Base-by-base conservation (phyloP, 2,329 filamentous ascomycete genomes). In the Ambrosiella beaveri region DNA sequence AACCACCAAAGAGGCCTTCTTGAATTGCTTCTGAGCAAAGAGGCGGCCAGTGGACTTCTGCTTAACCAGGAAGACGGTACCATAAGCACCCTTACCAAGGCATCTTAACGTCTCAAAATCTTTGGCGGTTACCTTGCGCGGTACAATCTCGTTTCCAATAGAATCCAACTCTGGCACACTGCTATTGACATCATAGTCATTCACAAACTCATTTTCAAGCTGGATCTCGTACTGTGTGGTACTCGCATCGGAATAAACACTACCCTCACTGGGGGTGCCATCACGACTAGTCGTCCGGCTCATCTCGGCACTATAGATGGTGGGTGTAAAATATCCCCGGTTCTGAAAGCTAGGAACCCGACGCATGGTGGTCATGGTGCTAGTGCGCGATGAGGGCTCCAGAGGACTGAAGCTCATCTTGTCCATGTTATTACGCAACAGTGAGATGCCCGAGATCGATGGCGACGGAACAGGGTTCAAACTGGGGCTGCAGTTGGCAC, bases 1-100 rank as follows among this genome's bases (percentile, higher is more conserved):
- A 44, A 98, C 88, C 0, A 90, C 88, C 56, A 98, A 75, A 7
- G 89, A 95, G 0, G 94, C 93, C 72, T 98, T 98, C 69, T 91
- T 93, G 72, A 98, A 93, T 71, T 97, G 91, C 74, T 98, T 98
- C 73, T 98, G 94, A 0, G 93, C 94, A 66, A 90, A 98, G 4
- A 98, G 79, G 49, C 87, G 84, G 47, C 93, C 93, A 1, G 90
- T 96, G 37, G 81, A 74, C 55, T 81, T 82, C 72, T 98, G 91
- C 71, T 90, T 93, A 61, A 98, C 94, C 36, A 98, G 78, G 51
- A 95, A 74, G 9, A 98, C 94, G 0, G 91, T 98, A 40, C 93
- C 93, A 68, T 93, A 98, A 12, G 93, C 89, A 54, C 93, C 93
- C 68, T 97, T 97, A 59, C 94, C 94, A 19, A 98, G 82, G 69